Base-by-base conservation (phyloP, 352 stramenopile genomes). In the Phytophthora pini region DNA sequence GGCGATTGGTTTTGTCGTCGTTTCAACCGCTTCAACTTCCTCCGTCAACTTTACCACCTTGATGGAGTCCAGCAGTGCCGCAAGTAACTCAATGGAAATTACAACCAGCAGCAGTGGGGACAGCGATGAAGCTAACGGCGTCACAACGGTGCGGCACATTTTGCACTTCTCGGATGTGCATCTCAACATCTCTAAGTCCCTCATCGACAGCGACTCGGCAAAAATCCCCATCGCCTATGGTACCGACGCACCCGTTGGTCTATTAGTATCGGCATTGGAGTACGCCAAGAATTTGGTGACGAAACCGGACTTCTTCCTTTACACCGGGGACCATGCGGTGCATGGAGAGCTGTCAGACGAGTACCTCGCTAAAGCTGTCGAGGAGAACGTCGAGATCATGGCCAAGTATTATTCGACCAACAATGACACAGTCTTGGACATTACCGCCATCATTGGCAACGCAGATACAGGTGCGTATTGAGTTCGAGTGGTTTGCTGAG, bases 141-240 rank as follows among this genome's bases (percentile, higher is more conserved):
- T 7, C 6, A 15, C 40, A 53, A 56, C 22, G n/a, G 45, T 69
- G 15, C 53, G 58, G 13, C 68, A 82, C 38, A 93, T 94, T 61
- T 70, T 94, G 56, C 83, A 94, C 70, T 92, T 93, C 51, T 92
- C 84, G 15, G 86, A 94, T 50, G 84, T 93, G 12, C 83, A 94
- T 41, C 65, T 94, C 32, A 92, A 93, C 56, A 70, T 89, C 29
- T 90, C 84, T n/a, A 12, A 57, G 15, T 74, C 72, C 11, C 52
- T 88, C 7, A 65, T 82, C 47, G 68, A 51, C 5, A 54, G 27
- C 7, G 74, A 90, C 13, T 82, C 79, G 24, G 71, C 70, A 4
- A 24, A 50, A n/a, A 68, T 86, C 27, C 74, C 72, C 0, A 56
- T 72, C 26, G 64, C 46, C 15, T 89, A 92, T 44, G 70, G 69